Evolutionary conservation across 2,329 filamentous ascomycete species (phyloP), one percentile per base, ranked within the genome.

Genomic region (Colletotrichum salicis): DNA sequence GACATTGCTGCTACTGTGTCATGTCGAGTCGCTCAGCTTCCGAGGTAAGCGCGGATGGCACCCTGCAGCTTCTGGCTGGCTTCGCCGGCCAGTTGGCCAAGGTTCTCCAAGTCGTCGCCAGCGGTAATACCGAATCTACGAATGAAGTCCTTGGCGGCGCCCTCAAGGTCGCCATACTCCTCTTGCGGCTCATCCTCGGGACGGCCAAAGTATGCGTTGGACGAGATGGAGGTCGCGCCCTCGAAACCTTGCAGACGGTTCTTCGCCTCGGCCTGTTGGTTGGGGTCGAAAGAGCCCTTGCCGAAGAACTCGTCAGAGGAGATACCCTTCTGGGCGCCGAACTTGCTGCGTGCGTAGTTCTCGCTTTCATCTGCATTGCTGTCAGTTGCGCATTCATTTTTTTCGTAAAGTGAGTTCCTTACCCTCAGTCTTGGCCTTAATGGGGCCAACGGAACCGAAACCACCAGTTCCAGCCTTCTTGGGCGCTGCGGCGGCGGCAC

Each of bases 301-400:
- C 96, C 95, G 80, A 99, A 99, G 87, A 97, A 99, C 81, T 99
- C 96, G 81, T 99, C 96, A 0, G 95, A 98, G 0, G 95, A 98
- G 76, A 99, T 99, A 76, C 94, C 94, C 86, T 98, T 98, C 82
- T 99, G 96, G 55, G 83, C 84, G 72, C 95, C 96, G 78, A 99
- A 99, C 82, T 97, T 97, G 79, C 89, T 86, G 77, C 94, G 93
- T 6, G 95, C 94, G 79, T 94, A 97, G 78, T 90, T 91, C 78
- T 98, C 91, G 66, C 92, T 91, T 70, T 98, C 94, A 74, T 90
- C 90, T 91, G 71, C 29, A 41, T 27, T 45, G 12, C 4, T 52
- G 55, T 61, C 19, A 72, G 67, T 52, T 12, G 22, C 35, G 31
- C 24, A 55, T 22, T 48, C 7, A n/a, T n/a, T n/a, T n/a, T n/a